Conservation (phyloP, 805 yeast species). For the Allodekkera sacchari region DNA sequence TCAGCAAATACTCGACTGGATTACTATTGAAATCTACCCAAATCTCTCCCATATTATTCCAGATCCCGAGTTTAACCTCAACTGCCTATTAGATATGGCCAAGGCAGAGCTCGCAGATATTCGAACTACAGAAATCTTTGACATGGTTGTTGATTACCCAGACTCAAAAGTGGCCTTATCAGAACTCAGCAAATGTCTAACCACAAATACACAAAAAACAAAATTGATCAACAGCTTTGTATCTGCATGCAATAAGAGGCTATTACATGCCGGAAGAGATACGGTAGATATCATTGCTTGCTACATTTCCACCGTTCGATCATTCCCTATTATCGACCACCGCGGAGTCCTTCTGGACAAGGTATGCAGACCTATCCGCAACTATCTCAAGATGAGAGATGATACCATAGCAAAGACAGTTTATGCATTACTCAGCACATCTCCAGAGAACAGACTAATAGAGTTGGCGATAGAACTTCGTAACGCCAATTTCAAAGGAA, state of each 20-base stretch:
- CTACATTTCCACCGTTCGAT: constrained; percentile 62
- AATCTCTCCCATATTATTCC: constrained; percentile 14
- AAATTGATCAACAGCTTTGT: constrained; percentile 44
- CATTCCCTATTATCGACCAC: constrained; percentile 76
- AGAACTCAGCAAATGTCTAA: constrained; percentile 50
- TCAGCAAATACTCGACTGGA: constrained; percentile 20
- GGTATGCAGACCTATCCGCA: constrained; percentile 68
- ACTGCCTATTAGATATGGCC: constrained; percentile 12
- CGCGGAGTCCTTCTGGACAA: constrained; percentile 75
- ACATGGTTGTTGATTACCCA: constrained; percentile 49
- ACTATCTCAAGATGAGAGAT: constrained; percentile 59
- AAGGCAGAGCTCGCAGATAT: constrained; percentile 26
- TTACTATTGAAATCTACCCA: constrained; percentile 31
- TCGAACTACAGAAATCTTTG: constrained; percentile 51
- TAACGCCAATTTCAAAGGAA: constrained; percentile 19
- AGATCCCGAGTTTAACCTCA: constrained; percentile 7
- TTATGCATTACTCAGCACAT: constrained; percentile 53
- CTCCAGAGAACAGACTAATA: constrained; percentile 31
- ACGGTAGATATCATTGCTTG: constrained; percentile 64
- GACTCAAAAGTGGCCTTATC: constrained; percentile 40
- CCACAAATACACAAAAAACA: constrained; percentile 39
- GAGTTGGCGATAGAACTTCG: constrained; percentile 50
- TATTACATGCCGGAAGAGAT: constrained; percentile 75
- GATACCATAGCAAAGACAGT: constrained; percentile 70
- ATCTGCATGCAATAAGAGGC: constrained; percentile 29